Conservation (phyloP, 2,329 filamentous ascomycete species). For the Botrytis tulipae region DNA sequence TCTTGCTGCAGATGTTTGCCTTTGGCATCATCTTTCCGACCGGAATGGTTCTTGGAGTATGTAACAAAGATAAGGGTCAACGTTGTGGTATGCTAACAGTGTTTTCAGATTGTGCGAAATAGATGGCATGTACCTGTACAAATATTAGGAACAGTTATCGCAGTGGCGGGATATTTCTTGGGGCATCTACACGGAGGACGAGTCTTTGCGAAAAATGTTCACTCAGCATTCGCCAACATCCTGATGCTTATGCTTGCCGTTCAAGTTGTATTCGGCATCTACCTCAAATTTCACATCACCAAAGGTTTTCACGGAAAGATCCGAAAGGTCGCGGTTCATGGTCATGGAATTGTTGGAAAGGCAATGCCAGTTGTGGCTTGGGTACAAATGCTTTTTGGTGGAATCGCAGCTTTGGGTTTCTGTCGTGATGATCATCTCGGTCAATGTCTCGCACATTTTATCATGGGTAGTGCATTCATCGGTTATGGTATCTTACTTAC, state of each 20-base stretch:
- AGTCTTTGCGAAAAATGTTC: conserved; percentile 78
- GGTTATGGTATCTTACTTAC: conserved; percentile 87
- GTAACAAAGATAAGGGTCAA: conserved; percentile 38
- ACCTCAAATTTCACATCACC: conserved; percentile 86
- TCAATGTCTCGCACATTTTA: conserved; percentile 94
- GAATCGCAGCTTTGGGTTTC: conserved; percentile 88
- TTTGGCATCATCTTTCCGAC: conserved; percentile 92
- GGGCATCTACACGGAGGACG: conserved; percentile 89
- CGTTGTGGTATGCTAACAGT: conserved; percentile 6
- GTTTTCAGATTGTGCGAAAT: conserved; percentile 72
- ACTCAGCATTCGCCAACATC: conserved; percentile 75
- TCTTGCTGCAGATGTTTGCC: conserved; percentile 79
- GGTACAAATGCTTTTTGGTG: conserved; percentile 94
- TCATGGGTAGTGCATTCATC: conserved; percentile 97
- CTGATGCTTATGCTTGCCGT: conserved; percentile 75
- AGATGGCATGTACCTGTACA: conserved; percentile 95
- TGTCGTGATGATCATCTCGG: conserved; percentile 88
- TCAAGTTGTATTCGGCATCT: conserved; percentile 79
- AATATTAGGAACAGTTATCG: conserved; percentile 68
- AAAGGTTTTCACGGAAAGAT: conserved; percentile 79
- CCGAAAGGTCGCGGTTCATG: conserved; percentile 66
- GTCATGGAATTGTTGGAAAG: conserved; percentile 82
- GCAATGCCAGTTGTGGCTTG: conserved; percentile 81
- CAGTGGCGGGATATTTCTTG: conserved; percentile 82
- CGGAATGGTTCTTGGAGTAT: conserved; percentile 91